Evolutionary conservation across 2,329 filamentous ascomycete species (phyloP).

Genomic region (Botrytis squamosa): DNA sequence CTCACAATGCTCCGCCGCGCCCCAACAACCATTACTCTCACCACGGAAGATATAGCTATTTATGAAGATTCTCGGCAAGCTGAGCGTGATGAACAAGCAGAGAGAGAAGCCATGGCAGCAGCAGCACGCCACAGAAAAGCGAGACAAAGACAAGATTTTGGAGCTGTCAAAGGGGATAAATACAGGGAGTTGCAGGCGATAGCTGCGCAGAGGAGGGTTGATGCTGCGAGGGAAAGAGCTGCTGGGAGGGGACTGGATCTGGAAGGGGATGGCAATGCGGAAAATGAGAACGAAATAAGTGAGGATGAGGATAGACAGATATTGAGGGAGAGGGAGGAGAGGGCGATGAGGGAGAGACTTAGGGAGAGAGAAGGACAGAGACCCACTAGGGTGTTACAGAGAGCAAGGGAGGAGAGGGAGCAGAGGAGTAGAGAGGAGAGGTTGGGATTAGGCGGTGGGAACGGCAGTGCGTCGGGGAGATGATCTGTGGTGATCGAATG

Average conservation of each 20-base stretch:
- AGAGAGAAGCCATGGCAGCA: neutral
- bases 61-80: slow-evolving; percentile 59
- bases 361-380: slow-evolving; percentile 30
- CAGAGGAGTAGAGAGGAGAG: slow-evolving; percentile 40
- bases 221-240: slow-evolving; percentile 6
- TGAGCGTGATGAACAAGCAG: slow-evolving; percentile 30
- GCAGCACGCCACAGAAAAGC: neutral
- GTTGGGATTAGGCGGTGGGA: slow-evolving; percentile 37
- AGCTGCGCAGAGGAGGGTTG: slow-evolving; percentile 24
- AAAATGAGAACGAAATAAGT: slow-evolving; percentile 16
- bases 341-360: neutral
- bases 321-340: slow-evolving; percentile 7
- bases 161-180: neutral
- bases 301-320: slow-evolving; percentile 25
- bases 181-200: slow-evolving; percentile 5
- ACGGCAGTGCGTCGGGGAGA: slow-evolving; percentile 19
- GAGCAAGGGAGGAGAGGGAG: slow-evolving; percentile 32
- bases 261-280: neutral
- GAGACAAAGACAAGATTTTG: slow-evolving; percentile 1
- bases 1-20: slow-evolving; percentile 64
- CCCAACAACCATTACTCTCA: slow-evolving; percentile 66
- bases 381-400: slow-evolving; percentile 25
- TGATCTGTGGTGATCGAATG: neutral
- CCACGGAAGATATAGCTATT: slow-evolving; percentile 65
- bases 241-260: neutral